A percentile compares a stretch with the other conserved stretches of the same genome.
These are phyloP conservation scores for Tolypocladium inflatum DNA, from an alignment of 2,329 filamentous ascomycete species.

Conservation along the genomic window DNA sequence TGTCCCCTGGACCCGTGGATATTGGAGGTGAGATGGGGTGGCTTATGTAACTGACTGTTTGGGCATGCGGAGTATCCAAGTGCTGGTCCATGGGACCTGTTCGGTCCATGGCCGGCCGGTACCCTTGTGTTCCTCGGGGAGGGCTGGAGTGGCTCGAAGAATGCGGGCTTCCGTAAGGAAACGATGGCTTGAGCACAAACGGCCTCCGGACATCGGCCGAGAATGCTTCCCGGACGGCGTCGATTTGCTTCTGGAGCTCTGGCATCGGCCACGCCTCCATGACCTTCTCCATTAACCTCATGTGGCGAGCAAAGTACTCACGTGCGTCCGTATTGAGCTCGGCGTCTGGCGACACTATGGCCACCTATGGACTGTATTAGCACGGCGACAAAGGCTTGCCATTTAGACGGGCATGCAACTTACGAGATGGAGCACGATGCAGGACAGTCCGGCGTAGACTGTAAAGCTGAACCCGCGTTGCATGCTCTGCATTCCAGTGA, in stretches of 20 bases:
- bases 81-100: constrained; percentile 43
- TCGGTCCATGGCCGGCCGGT: constrained; percentile 35
- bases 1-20: constrained; percentile 61
- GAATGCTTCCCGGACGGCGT: constrained; percentile 82
- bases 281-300: constrained; percentile 85
- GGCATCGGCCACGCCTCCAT: constrained; percentile 78
- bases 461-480: constrained; percentile 89
- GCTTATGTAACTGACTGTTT: constrained; percentile 56
- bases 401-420: constrained; percentile 26
- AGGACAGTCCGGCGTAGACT: constrained; percentile 85
- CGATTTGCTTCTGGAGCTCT: constrained; percentile 82
- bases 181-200: constrained; percentile 80
- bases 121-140: constrained; percentile 40
- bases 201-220: constrained; percentile 76
- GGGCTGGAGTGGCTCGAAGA: constrained; percentile 55
- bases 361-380: constrained; percentile 49
- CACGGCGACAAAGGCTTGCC: not conserved
- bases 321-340: constrained; percentile 77
- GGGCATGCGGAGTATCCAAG: constrained; percentile 41
- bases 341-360: constrained; percentile 85
- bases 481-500: constrained; percentile 82
- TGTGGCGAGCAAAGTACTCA: constrained; percentile 85
- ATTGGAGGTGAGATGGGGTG: constrained; percentile 76
- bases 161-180: constrained; percentile 76
- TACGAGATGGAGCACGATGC: constrained; percentile 88